A percentile compares a stretch with the other conserved stretches of the same genome.
Evolutionary conservation across 108 stramenopile species (phyloP).

Genomic region (Epithemia pelagica): DNA sequence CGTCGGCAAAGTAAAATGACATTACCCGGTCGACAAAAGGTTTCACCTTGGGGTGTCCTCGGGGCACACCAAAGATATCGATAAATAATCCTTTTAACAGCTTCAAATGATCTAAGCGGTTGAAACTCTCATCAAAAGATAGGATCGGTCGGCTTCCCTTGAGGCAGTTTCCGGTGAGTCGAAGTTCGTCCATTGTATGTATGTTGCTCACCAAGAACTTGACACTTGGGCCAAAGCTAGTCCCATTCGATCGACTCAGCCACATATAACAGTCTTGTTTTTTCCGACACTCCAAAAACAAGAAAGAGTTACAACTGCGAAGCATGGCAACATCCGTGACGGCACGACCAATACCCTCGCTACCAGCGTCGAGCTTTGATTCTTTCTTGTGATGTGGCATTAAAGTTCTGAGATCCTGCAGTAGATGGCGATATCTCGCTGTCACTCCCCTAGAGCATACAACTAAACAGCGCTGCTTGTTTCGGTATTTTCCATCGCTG

Average conservation of each 20-base stretch:
- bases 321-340: constrained; percentile 96
- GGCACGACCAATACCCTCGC: constrained; percentile 66
- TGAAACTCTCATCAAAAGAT: constrained; percentile 88
- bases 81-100: constrained; percentile 90
- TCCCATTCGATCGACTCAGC: constrained; percentile 55
- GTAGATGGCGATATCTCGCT: constrained; percentile 91
- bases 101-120: constrained; percentile 51
- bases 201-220: constrained; percentile 96
- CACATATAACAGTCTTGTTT: constrained; percentile 95
- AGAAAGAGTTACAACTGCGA: constrained; percentile 88
- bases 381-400: constrained; percentile 98
- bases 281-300: constrained; percentile 96
- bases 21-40: constrained; percentile 98
- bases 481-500: constrained; percentile 84
- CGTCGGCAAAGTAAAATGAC: constrained; percentile 92
- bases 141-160: constrained; percentile 93
- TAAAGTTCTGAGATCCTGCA: constrained; percentile 93
- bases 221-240: constrained; percentile 78
- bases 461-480: constrained; percentile 96
- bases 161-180: constrained; percentile 96
- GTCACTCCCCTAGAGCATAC: constrained; percentile 94
- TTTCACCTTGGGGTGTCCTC: constrained; percentile 98
- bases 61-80: constrained; percentile 93
- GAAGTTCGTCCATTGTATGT: constrained; percentile 99
- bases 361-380: constrained; percentile 81